Conservation (phyloP, 2,329 filamentous ascomycete species). For the Fusarium praegraminearum region DNA sequence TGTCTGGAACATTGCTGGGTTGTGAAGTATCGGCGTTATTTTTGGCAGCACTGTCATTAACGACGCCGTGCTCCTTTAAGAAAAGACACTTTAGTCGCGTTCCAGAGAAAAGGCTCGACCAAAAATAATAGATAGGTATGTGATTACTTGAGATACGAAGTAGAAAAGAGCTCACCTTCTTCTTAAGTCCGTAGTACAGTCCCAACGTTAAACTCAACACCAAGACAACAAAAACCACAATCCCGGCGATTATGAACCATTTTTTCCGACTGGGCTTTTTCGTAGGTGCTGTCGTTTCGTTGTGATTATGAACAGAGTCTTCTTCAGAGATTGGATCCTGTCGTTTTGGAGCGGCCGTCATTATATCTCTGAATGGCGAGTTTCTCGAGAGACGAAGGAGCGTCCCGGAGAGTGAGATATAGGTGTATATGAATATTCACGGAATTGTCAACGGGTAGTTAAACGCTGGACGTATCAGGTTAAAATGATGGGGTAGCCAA, state of each 20-base stretch:
- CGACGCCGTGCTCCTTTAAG: conserved; percentile 16
- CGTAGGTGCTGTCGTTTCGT: neutral
- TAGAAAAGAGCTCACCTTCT: conserved; percentile 31
- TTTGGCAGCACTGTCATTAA: conserved; percentile 1
- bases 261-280: conserved; percentile 24
- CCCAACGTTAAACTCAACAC: conserved; percentile 36
- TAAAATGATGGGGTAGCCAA: neutral
- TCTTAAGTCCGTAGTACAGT: conserved; percentile 39
- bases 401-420: conserved; percentile 14
- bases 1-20: conserved; percentile 3
- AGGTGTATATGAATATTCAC: neutral
- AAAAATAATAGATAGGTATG: neutral
- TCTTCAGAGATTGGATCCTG: conserved; percentile 18
- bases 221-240: conserved; percentile 16
- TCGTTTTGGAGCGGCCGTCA: conserved; percentile 22
- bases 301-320: conserved; percentile 9
- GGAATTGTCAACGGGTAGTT: neutral
- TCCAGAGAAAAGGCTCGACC: neutral
- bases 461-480: neutral
- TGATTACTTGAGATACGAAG: neutral
- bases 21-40: neutral
- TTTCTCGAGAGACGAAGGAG: conserved; percentile 1
- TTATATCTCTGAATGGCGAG: neutral
- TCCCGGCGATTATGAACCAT: conserved; percentile 24
- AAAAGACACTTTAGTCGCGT: conserved; percentile 14